Evolutionary conservation across 2,329 filamentous ascomycete genomes (phyloP).

Genomic region (Neopestalotiopsis clavispora): DNA sequence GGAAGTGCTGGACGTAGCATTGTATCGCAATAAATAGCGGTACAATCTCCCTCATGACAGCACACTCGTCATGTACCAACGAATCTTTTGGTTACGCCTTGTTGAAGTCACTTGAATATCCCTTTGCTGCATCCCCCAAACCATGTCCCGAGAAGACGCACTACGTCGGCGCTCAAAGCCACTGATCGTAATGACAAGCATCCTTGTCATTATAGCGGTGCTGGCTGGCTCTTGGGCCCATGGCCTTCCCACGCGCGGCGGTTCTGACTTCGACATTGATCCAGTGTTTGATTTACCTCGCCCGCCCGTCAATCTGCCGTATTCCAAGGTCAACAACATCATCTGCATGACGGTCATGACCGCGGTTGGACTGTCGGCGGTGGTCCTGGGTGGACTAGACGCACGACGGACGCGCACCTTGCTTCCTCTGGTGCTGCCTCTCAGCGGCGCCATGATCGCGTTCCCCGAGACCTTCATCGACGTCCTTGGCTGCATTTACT

Average conservation of each 20-base stretch:
- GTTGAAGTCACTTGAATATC: neutral
- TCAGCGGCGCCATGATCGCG: constrained; percentile 1
- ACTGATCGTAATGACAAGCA: neutral
- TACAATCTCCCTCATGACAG: neutral
- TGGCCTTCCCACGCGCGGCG: neutral
- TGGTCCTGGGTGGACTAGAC: neutral
- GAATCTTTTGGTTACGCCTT: neutral
- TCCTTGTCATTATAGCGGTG: neutral
- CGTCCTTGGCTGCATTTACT: neutral
- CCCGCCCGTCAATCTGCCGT: neutral
- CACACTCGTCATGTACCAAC: neutral
- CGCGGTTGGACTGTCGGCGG: neutral
- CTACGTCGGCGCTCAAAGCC: neutral
- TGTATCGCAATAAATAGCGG: neutral
- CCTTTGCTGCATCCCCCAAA: neutral
- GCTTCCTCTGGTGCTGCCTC: neutral
- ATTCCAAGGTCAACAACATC: neutral
- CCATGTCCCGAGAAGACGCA: neutral
- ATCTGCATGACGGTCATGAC: neutral
- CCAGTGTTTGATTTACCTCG: neutral
- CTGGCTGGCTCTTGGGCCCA: neutral
- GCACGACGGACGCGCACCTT: constrained; percentile 1
- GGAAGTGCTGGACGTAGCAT: neutral
- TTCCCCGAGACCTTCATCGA: constrained; percentile 8
- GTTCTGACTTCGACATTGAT: neutral